Conservation (phyloP, 1,284 basidiomycete species). For the Mycosarcoma mackinlayi region DNA sequence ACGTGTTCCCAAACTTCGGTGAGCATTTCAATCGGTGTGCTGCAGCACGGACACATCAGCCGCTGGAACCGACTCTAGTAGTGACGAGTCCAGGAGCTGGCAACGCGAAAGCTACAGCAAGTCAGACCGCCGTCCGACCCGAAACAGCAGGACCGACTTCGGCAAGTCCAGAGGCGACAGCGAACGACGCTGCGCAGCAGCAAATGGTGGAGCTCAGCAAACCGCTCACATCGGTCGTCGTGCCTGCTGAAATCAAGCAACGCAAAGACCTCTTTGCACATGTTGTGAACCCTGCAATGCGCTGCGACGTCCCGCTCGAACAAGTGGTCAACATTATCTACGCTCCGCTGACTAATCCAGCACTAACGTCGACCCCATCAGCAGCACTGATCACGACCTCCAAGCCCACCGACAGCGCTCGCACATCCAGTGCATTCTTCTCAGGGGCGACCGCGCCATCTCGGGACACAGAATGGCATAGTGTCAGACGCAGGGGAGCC, state of each 20-base stretch:
- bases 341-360: conserved; percentile 13
- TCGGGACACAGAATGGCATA: conserved; percentile 11
- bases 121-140: background rate
- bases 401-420: background rate
- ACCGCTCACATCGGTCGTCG: background rate
- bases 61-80: background rate
- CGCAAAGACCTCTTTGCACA: conserved; percentile 18
- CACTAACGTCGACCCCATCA: conserved; percentile 19
- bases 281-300: conserved; percentile 16
- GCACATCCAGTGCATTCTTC: conserved; percentile 7
- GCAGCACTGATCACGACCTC: conserved; percentile 3
- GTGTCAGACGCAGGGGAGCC: background rate
- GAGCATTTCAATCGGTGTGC: conserved; percentile 30
- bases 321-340: conserved; percentile 21
- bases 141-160: background rate
- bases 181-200: background rate
- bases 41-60: conserved; percentile 9
- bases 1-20: conserved; percentile 44
- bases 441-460: conserved; percentile 12
- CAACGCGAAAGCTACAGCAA: background rate
- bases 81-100: background rate
- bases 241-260: conserved; percentile 20
- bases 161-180: too few relatives aligned
- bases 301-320: conserved; percentile 32
- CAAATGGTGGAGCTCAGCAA: background rate